Base-by-base conservation (phyloP, 441 rosid species). In the Bocquillonia castaneifolia region DNA sequence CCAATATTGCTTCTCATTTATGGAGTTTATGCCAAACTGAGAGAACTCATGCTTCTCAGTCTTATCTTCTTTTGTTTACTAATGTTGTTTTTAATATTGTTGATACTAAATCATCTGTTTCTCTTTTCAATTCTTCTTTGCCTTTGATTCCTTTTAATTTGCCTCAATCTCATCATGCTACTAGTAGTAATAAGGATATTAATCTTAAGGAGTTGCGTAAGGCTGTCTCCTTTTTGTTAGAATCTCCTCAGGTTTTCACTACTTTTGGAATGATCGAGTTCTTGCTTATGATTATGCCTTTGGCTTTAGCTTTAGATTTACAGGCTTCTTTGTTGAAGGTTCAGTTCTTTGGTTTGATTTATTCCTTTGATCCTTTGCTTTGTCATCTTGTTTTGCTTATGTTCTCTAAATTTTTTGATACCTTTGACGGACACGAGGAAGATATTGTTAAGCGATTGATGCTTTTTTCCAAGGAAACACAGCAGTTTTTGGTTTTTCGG, bases 1-100 rank as follows among this genome's bases (percentile, higher is more conserved):
- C 95, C 1, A 89, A 81, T 58, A 68, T 89, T 54, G 86, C 86
- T 48, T 92, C 89, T 5, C 96, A 91, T 67, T 71, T 93, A 50
- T 93, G 99, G 99, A 81, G 83, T 66, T 68, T 93, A 79, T 89
- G 97, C 65, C 97, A 88, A 59, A 88, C 87, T 63, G 99, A 93
- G 82, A 83, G 93, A 22, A 91, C 92, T 17, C 99, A 93, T 63
- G 95, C 99, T 47, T 88, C 80, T 40, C 97, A 93, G 70, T 72
- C 86, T 66, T 91, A 93, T 59, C 77, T 87, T 61, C 79, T 93
- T 77, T 75, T 91, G 79, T 86, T 89, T 75, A 80, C 92, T 0
- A 72, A 75, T 26, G 81, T 91, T 61, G 78, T 91, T 44, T 72
- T 78, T 74, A 83, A 83, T 70, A 82, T 91, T 32, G 90, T 85